Base-by-base conservation (phyloP, 106 monocot species). In the Acanthochlamys bracteata region DNA sequence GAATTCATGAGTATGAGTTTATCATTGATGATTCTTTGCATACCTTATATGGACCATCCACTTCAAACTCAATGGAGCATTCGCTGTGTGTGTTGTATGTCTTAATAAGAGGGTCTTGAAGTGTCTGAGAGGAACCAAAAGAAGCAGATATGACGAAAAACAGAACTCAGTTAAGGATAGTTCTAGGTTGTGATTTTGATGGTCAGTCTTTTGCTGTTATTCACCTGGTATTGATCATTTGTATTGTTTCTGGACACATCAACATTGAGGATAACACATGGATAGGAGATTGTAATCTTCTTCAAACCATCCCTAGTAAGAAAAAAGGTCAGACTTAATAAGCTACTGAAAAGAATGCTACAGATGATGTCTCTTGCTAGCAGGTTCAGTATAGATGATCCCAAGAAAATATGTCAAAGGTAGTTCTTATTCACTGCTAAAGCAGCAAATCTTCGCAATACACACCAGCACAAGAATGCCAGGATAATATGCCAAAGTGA, bases 11-110 rank as follows among this genome's bases (percentile, higher is more conserved):
- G 10, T 42, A 63, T 58, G 57, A 58, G 3, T 3, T 25, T 6
- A 20, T 14, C 16, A 25, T 43, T 43, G 13, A 13, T 8, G 13
- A 43, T 33, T 4, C 51, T 33, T 55, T 67, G 43, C 43, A 8
- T 74, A 90, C 96, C 84, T 88, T 96, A 58, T 96, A 96, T 57
- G 96, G 96, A 10, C 96, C 96, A 73, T 96, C 96, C 13, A 96
- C 96, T 88, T 96, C 96, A 81, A 96, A 96, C 76, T 91, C 91
- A 85, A 96, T 96, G 58, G 96, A 96, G 67, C 96, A 96, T 80
- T 96, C 96, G 75, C 88, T 96, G 67, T 91, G 96, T 17, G 91
- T 91, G 7, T 70, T 73, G 54, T 96, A 96, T 71, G 80, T 57
- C 74, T 83, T 96, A 24, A 80, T 85, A 40, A 82, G 33, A 65